phyloP scores from a whole-genome alignment of 2,329 filamentous ascomycete genomes.

The Aspergillus novoparasiticus region DNA sequence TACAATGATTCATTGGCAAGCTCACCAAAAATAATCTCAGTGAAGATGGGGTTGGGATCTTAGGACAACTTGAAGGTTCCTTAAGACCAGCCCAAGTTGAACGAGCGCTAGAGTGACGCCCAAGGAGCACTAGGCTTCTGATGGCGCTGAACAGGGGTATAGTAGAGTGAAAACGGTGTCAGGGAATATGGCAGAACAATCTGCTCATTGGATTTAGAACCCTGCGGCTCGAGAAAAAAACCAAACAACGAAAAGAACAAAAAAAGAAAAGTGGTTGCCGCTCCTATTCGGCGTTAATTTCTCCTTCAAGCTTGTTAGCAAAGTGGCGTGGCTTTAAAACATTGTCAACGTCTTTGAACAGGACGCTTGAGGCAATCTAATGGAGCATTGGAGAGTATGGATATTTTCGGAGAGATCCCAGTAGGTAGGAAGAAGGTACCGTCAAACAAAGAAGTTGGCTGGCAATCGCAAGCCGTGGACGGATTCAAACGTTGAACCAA shows the following conservation, averaged over 20 bases:
- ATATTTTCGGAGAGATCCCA: neutral
- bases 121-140: conserved; percentile 17
- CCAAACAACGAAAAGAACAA: neutral
- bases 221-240: conserved; percentile 15
- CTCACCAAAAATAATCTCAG: neutral
- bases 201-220: conserved; percentile 14
- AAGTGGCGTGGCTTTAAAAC: neutral
- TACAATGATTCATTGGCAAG: conserved; percentile 28
- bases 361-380: neutral
- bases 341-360: neutral
- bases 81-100: conserved; percentile 25
- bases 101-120: conserved; percentile 27
- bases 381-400: neutral
- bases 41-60: neutral
- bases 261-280: neutral
- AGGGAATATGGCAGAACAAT: conserved; percentile 8
- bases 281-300: neutral
- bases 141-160: conserved; percentile 19
- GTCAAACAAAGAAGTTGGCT: neutral
- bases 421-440: neutral
- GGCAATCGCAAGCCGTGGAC: neutral
- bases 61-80: conserved; percentile 14
- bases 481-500: neutral
- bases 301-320: neutral
- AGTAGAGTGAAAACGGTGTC: conserved; percentile 19